phyloP scores from a whole-genome alignment of 768 basidiomycete species.

The Termitomyces sp. region DNA sequence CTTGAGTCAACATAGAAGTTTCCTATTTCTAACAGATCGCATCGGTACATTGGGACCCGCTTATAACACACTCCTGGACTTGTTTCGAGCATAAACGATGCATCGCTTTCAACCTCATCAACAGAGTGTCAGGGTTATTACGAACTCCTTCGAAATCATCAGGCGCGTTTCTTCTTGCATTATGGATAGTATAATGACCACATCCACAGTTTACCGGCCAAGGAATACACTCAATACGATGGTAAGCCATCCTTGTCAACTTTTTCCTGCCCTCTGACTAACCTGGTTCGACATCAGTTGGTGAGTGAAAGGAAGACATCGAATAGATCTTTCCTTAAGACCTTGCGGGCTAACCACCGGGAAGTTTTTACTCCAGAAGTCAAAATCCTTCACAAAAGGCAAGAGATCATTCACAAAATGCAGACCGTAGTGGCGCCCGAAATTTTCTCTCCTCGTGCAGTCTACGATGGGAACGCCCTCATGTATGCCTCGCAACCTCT shows the following conservation, averaged over 20 bases:
- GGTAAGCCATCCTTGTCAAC: conserved; percentile 13
- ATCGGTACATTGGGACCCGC: background rate
- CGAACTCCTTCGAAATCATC: conserved; percentile 26
- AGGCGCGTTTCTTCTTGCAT: conserved; percentile 10
- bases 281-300: background rate
- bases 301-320: background rate
- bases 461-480: conserved; percentile 45
- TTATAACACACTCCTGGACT: background rate
- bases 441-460: conserved; percentile 35
- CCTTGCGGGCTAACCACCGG: background rate
- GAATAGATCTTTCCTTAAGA: background rate
- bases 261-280: background rate
- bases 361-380: conserved; percentile 21
- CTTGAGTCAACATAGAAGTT: background rate
- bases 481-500: conserved; percentile 33
- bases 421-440: conserved; percentile 31
- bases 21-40: background rate
- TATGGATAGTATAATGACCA: background rate
- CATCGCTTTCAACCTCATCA: conserved; percentile 5
- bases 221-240: conserved; percentile 26
- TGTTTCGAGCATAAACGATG: background rate
- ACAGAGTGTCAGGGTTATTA: conserved; percentile 17
- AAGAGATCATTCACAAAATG: conserved; percentile 33
- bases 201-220: conserved; percentile 20
- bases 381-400: conserved; percentile 18